Conservation (phyloP, 495 filamentous ascomycete genomes). For the Hypoxylon intermedium region DNA sequence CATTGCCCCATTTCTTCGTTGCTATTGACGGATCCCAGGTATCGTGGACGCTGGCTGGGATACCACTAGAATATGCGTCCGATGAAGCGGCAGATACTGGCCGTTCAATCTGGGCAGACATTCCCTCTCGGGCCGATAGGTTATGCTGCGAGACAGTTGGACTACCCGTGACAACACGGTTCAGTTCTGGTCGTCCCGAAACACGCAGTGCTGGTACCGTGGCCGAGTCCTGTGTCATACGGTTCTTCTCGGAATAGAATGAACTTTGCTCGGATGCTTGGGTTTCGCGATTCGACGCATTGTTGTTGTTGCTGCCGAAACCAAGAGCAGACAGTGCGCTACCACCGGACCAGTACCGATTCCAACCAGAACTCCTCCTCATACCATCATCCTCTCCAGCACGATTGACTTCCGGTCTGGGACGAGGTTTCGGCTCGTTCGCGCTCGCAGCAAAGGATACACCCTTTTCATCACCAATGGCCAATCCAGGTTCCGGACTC, state of each 20-base stretch:
- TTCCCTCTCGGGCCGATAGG: conserved; percentile 58
- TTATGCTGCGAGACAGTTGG: conserved; percentile 68
- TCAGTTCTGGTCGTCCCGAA: conserved; percentile 60
- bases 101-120: conserved; percentile 69
- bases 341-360: conserved; percentile 66
- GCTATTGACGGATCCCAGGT: conserved; percentile 57
- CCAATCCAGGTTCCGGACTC: conserved; percentile 34
- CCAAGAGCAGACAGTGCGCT: conserved; percentile 61
- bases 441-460: conserved; percentile 50
- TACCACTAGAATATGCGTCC: conserved; percentile 65
- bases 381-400: conserved; percentile 33
- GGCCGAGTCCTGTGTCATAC: conserved; percentile 62
- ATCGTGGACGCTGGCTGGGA: conserved; percentile 60
- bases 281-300: conserved; percentile 56
- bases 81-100: conserved; percentile 59
- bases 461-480: conserved; percentile 48
- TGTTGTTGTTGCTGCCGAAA: conserved; percentile 46
- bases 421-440: conserved; percentile 46
- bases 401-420: conserved; percentile 34
- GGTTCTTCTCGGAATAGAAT: conserved; percentile 58
- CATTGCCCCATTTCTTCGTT: conserved; percentile 54
- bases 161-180: conserved; percentile 67
- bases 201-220: conserved; percentile 60
- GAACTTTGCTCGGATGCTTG: conserved; percentile 57
- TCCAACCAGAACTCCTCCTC: conserved; percentile 66